Evolutionary conservation across 768 basidiomycete genomes (phyloP).

Genomic region (Brasilioporus rufonigricans): DNA sequence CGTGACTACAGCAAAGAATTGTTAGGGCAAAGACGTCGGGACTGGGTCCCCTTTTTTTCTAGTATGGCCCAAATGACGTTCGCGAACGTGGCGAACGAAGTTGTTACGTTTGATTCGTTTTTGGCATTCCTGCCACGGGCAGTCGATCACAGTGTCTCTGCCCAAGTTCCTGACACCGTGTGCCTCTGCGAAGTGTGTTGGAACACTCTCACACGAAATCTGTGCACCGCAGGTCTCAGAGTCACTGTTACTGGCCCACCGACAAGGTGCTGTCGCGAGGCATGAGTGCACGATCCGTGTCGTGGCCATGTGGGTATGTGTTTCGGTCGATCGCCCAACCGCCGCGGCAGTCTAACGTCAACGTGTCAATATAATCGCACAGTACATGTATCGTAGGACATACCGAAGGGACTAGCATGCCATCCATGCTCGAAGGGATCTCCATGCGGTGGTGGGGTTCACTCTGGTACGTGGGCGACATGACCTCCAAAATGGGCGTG

Average conservation of each 20-base stretch:
- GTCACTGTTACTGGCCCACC: too few relatives aligned
- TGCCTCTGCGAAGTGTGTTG: neutral
- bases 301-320: too few relatives aligned
- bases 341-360: too few relatives aligned
- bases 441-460: neutral
- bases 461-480: neutral
- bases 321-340: too few relatives aligned
- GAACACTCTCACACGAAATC: neutral
- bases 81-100: neutral
- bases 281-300: too few relatives aligned
- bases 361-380: too few relatives aligned
- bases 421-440: too few relatives aligned
- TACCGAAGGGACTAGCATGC: too few relatives aligned
- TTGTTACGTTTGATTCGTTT: neutral
- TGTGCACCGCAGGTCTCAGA: neutral
- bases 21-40: too few relatives aligned
- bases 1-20: too few relatives aligned
- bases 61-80: neutral
- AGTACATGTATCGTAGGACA: too few relatives aligned
- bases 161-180: neutral
- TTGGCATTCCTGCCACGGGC: neutral
- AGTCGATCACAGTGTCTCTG: neutral
- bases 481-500: neutral
- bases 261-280: too few relatives aligned
- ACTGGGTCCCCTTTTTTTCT: neutral